Evolutionary conservation across 2,329 filamentous ascomycete genomes (phyloP), one percentile per base, ranked within the genome.

Genomic region (Sporothrix globosa): DNA sequence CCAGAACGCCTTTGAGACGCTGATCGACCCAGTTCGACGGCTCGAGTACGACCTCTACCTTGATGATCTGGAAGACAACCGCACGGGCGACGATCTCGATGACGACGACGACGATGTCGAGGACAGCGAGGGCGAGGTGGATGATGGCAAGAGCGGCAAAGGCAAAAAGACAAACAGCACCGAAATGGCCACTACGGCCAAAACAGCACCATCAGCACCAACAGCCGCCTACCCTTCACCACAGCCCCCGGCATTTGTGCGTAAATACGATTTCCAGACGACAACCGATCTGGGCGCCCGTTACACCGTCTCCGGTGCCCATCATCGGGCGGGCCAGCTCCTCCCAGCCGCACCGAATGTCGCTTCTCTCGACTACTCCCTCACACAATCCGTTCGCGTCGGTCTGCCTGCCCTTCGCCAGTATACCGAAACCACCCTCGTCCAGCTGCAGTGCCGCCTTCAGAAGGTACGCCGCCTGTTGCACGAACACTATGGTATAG

Each of bases 1-100:
- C 3, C 81, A 84, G 69, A 75, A 76, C 14, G 83, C 83, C 9
- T 85, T 84, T 63, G 84, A 85, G 75, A 82, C 81, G 1, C 78
- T 86, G n/a, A 80, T 82, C 61, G 80, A 84, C 65, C 82, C 82
- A 17, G 76, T 77, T 19, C 79, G 80, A 27, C 79, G 81, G 46
- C 77, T 80, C 5, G 78, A 79, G 48, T 84, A 85, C 69, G 82
- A 85, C 71, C 68, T 52, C 53, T 69, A 67, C 19, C 52, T 74
- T 30, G 71, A 74, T 52, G 73, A 74, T 10, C 65, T 76, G 1
- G 74, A 78, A 10, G 74, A 75, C 24, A 74, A 75, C 44, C 73
- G 76, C 24, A 67, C 58, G 1, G 76, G 24, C 68, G 54, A 61
- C 46, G 75, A 73, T 30, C 71, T 74, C 19, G 71, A 76, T 5